These are phyloP conservation scores for Aspergillus hancockii DNA, from an alignment of 495 filamentous ascomycete species.

Conservation along the genomic window DNA sequence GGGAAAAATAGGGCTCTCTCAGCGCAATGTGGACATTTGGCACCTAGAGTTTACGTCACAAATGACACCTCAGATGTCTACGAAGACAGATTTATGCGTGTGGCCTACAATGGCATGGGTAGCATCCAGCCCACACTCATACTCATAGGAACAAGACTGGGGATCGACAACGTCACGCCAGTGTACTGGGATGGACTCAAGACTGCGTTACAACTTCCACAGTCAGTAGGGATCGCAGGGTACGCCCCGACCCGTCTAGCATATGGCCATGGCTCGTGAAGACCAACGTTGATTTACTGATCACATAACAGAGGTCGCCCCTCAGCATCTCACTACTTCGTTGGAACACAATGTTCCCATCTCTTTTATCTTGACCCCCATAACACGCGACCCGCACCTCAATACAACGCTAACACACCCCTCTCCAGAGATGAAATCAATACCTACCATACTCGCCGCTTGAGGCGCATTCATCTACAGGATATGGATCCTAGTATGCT, in stretches of 20 bases:
- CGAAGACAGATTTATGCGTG: slow-evolving; percentile 77
- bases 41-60: slow-evolving; percentile 81
- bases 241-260: slow-evolving; percentile 44
- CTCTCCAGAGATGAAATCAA: slow-evolving; percentile 74
- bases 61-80: slow-evolving; percentile 91
- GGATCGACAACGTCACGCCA: slow-evolving; percentile 89
- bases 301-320: slow-evolving; percentile 71
- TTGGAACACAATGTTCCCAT: slow-evolving; percentile 85
- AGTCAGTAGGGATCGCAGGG: slow-evolving; percentile 96
- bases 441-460: slow-evolving; percentile 81
- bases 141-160: slow-evolving; percentile 81
- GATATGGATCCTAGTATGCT: slow-evolving; percentile 99
- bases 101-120: slow-evolving; percentile 64
- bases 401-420: slow-evolving; percentile 48
- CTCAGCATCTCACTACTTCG: slow-evolving; percentile 93
- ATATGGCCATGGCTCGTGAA: background rate
- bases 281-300: background rate
- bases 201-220: slow-evolving; percentile 74
- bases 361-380: slow-evolving; percentile 98
- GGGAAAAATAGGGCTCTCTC: slow-evolving; percentile 65
- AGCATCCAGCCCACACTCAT: slow-evolving; percentile 82
- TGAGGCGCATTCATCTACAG: slow-evolving; percentile 77
- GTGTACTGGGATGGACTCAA: slow-evolving; percentile 91
- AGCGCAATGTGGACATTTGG: slow-evolving; percentile 53
- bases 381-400: slow-evolving; percentile 68